Evolutionary conservation across 2,329 filamentous ascomycete genomes (phyloP), one percentile per base, ranked within the genome.

Genomic region (Arachnopeziza araneosa): DNA sequence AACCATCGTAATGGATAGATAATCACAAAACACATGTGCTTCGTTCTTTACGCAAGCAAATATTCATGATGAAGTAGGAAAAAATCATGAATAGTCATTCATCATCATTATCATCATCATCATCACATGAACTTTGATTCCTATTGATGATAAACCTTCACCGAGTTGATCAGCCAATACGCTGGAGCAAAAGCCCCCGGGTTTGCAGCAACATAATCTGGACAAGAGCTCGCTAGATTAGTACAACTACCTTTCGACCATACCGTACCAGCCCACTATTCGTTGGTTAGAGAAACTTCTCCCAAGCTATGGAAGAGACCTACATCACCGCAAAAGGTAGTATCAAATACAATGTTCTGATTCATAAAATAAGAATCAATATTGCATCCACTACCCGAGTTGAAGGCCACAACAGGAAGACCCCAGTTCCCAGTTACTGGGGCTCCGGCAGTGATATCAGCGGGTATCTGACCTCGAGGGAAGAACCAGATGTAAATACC

Each of bases 401-500:
- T 89, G 9, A 75, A 71, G 54, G 79, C 79, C 69, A 93, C 96
- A n/a, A 83, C 74, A 0, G 91, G 90, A 1, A 77, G 76, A 0
- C 85, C 87, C 90, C 90, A 95, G 0, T 73, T 71, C 0, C 89
- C 24, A 2, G 59, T 52, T 24, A 89, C 53, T 86, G 76, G 0
- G 89, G 90, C 10, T 68, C 77, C 50, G 7, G 52, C 71, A 76
- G 44, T 79, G 54, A 93, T 86, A 68, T 93, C 86, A 0, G 73
- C 69, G 0, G 91, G 90, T 44, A 92, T 82, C 5, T 73, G 71
- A 32, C 74, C 75, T 24, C 88, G 83, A 1, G 84, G 76, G 74
- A 91, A 95, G 75, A 89, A 88, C 85, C 87, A 96, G 63, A 95
- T 78, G 57, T 80, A 84, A 71, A 96, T 89, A 59, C 80, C 81